Percentiles rank a stretch among this genome's conserved stretches.
Conservation (phyloP, 805 yeast species). For the Jamesozyma lodderae region DNA sequence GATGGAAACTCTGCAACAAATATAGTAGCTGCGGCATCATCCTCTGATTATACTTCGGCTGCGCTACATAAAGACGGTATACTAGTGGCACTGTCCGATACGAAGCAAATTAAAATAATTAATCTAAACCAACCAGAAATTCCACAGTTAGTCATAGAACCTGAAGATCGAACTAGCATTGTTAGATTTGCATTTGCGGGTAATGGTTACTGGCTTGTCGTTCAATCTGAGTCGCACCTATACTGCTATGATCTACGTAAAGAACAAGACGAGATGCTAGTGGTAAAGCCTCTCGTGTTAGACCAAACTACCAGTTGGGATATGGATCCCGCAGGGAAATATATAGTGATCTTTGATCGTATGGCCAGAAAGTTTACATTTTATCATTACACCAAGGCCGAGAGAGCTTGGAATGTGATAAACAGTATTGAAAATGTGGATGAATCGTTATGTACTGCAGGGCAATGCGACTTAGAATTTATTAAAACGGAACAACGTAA, state of each 20-base stretch:
- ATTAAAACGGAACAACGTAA: too few relatives aligned
- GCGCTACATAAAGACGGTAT: slow-evolving; percentile 33
- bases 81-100: slow-evolving; percentile 22
- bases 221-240: slow-evolving; percentile 11
- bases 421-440: too few relatives aligned
- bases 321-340: slow-evolving; percentile 6
- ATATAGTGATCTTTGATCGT: not conserved
- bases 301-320: not conserved
- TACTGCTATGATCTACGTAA: slow-evolving; percentile 24
- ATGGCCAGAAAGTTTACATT: not conserved
- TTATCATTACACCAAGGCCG: slow-evolving; percentile 7
- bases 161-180: slow-evolving; percentile 9
- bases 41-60: slow-evolving; percentile 1
- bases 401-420: slow-evolving; percentile 9
- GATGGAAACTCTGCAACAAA: too few relatives aligned
- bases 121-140: slow-evolving; percentile 12
- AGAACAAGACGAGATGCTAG: slow-evolving; percentile 13
- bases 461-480: too few relatives aligned
- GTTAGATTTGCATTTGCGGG: slow-evolving; percentile 16
- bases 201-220: slow-evolving; percentile 29
- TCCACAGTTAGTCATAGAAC: slow-evolving; percentile 10
- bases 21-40: too few relatives aligned
- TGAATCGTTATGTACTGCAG: too few relatives aligned
- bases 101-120: slow-evolving; percentile 6
- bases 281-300: slow-evolving; percentile 9